Percentiles rank a stretch among this genome's conserved stretches.
phyloP scores from a whole-genome alignment of 257 asterid genomes.

The Solanum etuberosum region DNA sequence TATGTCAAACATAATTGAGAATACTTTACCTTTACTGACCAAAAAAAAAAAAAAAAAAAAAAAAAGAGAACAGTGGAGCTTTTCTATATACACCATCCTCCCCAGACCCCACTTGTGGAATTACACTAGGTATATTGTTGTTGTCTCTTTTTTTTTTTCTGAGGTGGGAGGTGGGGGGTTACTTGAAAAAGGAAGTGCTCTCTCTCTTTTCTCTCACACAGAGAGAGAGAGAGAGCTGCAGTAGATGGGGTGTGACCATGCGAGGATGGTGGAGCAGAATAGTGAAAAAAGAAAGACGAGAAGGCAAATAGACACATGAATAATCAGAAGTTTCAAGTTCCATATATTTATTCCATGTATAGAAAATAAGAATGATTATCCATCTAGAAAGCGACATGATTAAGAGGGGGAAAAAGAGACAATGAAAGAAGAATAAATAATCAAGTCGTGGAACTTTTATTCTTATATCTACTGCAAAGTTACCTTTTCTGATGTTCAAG shows the following conservation, averaged over 20 bases:
- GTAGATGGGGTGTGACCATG: background rate
- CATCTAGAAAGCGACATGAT: background rate
- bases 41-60: background rate
- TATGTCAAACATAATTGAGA: background rate
- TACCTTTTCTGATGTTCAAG: background rate
- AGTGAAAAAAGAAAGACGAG: background rate
- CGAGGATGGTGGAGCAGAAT: background rate
- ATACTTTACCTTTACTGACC: background rate
- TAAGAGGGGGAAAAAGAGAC: background rate
- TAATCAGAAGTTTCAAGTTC: background rate
- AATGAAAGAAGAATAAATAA: background rate
- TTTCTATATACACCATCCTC: background rate
- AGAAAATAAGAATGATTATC: background rate
- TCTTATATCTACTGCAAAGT: background rate
- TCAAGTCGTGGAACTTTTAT: background rate
- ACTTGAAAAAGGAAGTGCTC: background rate
- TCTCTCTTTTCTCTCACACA: background rate
- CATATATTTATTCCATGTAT: background rate
- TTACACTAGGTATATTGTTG: background rate
- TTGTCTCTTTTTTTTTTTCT: background rate
- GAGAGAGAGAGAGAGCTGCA: background rate
- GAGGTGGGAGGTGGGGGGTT: background rate
- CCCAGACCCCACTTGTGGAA: background rate
- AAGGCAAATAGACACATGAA: background rate
- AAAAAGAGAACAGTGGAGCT: background rate